phyloP scores from a whole-genome alignment of 352 stramenopile genomes.

The Plasmopara muralis region DNA sequence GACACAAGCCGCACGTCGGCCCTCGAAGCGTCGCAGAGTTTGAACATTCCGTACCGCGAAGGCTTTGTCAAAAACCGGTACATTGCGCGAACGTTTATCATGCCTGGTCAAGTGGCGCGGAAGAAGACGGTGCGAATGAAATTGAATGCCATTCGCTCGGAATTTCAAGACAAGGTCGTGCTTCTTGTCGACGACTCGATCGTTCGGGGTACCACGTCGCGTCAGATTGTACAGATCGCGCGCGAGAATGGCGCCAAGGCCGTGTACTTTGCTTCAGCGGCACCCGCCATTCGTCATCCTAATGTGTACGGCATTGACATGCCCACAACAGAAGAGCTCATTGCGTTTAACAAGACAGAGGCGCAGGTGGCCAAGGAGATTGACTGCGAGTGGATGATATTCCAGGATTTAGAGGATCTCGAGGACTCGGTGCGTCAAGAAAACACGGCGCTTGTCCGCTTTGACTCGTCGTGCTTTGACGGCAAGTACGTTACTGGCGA shows the following conservation, averaged over 20 bases:
- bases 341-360: conserved; percentile 93
- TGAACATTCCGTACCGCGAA: conserved; percentile 93
- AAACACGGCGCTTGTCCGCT: conserved; percentile 61
- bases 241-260: conserved; percentile 95
- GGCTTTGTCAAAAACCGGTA: conserved; percentile 99
- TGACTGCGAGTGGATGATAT: conserved; percentile 95
- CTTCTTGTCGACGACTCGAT: conserved; percentile 99
- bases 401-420: conserved; percentile 88
- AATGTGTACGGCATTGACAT: conserved; percentile 99
- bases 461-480: conserved; percentile 97
- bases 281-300: conserved; percentile 96
- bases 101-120: conserved; percentile 94
- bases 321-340: conserved; percentile 95
- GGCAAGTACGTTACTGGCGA: conserved; percentile 95
- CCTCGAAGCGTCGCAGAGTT: conserved; percentile 82
- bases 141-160: conserved; percentile 94
- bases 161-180: conserved; percentile 93
- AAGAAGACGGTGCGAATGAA: conserved; percentile 98
- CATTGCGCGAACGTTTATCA: conserved; percentile 99
- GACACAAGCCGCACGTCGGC: conserved; percentile 96
- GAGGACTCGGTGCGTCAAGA: conserved; percentile 82
- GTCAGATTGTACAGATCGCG: conserved; percentile 98
- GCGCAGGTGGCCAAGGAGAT: conserved; percentile 92
- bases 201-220: conserved; percentile 96
- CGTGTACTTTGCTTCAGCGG: conserved; percentile 95